Evolutionary conservation across 1,284 basidiomycete genomes (phyloP), one percentile per base, ranked within the genome.

Genomic region (Takashimella koratensis): DNA sequence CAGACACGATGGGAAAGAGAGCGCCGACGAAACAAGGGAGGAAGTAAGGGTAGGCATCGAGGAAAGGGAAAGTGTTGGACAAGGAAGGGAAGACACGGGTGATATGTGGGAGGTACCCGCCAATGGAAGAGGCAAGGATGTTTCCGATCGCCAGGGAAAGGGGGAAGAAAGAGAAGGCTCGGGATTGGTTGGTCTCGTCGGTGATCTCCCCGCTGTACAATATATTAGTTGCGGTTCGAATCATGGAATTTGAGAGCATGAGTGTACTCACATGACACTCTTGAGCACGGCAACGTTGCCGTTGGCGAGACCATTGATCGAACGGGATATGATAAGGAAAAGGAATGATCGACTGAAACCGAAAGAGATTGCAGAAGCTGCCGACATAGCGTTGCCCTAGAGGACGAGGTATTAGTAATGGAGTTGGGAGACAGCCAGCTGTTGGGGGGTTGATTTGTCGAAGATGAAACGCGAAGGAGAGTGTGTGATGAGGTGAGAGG

Each of bases 271-370:
- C 60, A 71, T 63, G 19, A 66, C 62, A 45, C 62, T 62, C 50
- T 71, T 71, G 39, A 71, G 54, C 6, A 71, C 65, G 1, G 65
- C 70, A 10, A 71, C 59, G 47, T 71, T 71, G 22, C 68, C 70
- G 39, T 71, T 71, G 42, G 62, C 62, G 12, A 68, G 45, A 13
- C 70, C 70, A 42, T 65, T 68, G 44, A 71, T 55, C 23, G 59
- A 57, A 16, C 70, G 49, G 13, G 67, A 61, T 23, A 63, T 22
- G 16, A 67, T 55, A 52, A 71, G 61, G 43, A 54, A 57, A 23
- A 53, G 50, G 47, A 70, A 65, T 4, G 59, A 60, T 4, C 51
- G 54, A 46, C 64, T 65, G 44, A 70, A 63, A 3, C 70, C 70
- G 45, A 71, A 71, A 11, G 58, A 47, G 26, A 68, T 43, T 1